phyloP scores from a whole-genome alignment of 1,284 basidiomycete species.

The Fomitopsis betulina region DNA sequence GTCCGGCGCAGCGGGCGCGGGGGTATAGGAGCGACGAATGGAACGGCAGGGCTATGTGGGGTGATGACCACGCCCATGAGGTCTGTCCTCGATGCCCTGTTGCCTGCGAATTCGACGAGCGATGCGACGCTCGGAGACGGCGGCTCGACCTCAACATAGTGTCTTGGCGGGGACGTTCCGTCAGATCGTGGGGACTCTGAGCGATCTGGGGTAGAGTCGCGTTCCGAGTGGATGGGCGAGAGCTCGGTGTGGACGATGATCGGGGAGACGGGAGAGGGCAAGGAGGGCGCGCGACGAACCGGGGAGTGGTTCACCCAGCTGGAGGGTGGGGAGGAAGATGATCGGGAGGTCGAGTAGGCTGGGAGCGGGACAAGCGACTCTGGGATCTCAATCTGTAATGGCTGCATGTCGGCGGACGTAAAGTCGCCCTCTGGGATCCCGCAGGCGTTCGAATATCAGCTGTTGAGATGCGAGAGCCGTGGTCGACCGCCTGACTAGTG shows the following conservation, averaged over 20 bases:
- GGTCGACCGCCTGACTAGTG: background rate
- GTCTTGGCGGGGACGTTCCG: background rate
- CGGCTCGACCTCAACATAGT: background rate
- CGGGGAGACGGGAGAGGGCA: background rate
- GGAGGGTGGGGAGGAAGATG: background rate
- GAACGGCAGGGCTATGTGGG: background rate
- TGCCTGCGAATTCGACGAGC: background rate
- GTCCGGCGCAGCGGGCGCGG: background rate
- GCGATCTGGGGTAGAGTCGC: background rate
- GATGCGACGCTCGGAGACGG: constrained; percentile 5
- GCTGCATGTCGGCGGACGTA: background rate
- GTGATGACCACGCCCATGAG: background rate
- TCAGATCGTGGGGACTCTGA: background rate
- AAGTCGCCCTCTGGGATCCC: background rate
- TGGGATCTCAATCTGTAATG: background rate
- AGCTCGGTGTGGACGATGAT: background rate
- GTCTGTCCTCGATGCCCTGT: constrained; percentile 3
- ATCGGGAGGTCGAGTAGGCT: background rate
- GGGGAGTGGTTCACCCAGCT: constrained; percentile 1
- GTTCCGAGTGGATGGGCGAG: background rate
- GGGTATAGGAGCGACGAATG: background rate
- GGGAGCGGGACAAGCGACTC: constrained; percentile 1
- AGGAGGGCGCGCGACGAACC: background rate
- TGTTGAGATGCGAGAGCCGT: background rate
- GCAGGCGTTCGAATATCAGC: background rate